Evolutionary conservation across 2,329 filamentous ascomycete genomes (phyloP), one percentile per base, ranked within the genome.

Genomic region (Colletotrichum lindemuthianum): DNA sequence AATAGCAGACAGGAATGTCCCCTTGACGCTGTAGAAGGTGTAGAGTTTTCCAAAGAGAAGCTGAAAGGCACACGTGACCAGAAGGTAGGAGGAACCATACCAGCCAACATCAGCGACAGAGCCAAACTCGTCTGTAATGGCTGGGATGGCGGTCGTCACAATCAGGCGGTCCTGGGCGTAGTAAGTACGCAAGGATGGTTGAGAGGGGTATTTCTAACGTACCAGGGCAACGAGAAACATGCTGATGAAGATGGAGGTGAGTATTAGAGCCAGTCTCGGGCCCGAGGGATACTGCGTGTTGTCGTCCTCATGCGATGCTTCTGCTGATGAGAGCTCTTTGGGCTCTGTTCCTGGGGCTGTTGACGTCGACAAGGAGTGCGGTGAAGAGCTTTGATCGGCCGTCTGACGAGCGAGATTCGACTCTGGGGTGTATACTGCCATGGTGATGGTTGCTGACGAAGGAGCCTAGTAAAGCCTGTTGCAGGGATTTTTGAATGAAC

Each of bases 151-250:
- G 0, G 77, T 80, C 2, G 77, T 78, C 34, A 81, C 74, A 68
- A 88, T 88, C 10, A 86, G 87, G 4, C 82, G 71, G 70, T 84
- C 85, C 60, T 60, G 8, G 0, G 12, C n/a, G 39, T 13, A 49
- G 12, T 45, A 6, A 0, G 16, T 16, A 39, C 2, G 4, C 1
- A 8, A 7, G 0, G 8, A 37, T 1, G 6, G 8, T 8, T 5
- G 6, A 34, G 5, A 8, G 11, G 33, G 2, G 16, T 5, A 4
- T 15, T 8, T 32, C 1, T 36, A 10, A 33, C 47, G 8, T 69
- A 71, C 71, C 59, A 74, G 60, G 0, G 67, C 65, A 8, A 71
- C 68, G 2, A 74, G 40, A 39, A 73, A 72, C 33, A 70, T 66
- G 45, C 69, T 58, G 32, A 73, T 36, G 44, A 70, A 72, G 8